Conservation (phyloP, 495 filamentous ascomycete species). For the Tuber calosporum region DNA sequence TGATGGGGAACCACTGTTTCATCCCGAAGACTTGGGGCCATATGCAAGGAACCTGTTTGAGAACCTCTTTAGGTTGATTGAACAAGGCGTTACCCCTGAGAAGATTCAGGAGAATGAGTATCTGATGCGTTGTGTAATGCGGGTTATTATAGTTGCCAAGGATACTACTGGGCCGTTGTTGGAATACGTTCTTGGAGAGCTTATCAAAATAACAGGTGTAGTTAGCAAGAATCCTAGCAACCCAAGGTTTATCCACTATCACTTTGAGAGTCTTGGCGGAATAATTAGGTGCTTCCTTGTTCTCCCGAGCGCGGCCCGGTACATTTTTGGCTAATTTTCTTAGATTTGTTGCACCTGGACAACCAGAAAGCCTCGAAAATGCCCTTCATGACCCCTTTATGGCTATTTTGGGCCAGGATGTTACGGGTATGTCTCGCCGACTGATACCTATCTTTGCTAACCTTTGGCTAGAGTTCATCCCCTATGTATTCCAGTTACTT, state of each 20-base stretch:
- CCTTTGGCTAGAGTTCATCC: conserved; percentile 67
- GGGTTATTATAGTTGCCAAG: conserved; percentile 84
- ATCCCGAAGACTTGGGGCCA: conserved; percentile 61
- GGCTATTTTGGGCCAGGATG: conserved; percentile 65
- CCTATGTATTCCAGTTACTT: conserved; percentile 94
- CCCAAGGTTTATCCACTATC: conserved; percentile 95
- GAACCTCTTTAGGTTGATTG: conserved; percentile 87
- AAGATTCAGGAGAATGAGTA: conserved; percentile 99
- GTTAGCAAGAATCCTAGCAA: conserved; percentile 93
- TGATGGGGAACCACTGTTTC: conserved; percentile 66
- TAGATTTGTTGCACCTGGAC: conserved; percentile 61
- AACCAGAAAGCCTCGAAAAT: conserved; percentile 66
- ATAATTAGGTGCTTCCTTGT: conserved; percentile 59
- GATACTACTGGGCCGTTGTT: conserved; percentile 64
- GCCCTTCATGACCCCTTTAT: conserved; percentile 72
- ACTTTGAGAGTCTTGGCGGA: conserved; percentile 94
- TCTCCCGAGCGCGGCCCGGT: not conserved
- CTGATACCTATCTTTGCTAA: not conserved
- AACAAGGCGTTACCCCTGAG: conserved; percentile 67
- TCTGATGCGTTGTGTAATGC: conserved; percentile 96
- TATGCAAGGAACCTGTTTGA: conserved; percentile 78
- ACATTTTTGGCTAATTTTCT: conserved; percentile 24
- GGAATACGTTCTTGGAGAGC: conserved; percentile 65
- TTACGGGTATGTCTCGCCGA: conserved; percentile 55
- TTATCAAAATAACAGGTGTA: conserved; percentile 77